Conservation (phyloP, 2,329 filamentous ascomycete species). For the Hymenotorrendiella dingleyae region DNA sequence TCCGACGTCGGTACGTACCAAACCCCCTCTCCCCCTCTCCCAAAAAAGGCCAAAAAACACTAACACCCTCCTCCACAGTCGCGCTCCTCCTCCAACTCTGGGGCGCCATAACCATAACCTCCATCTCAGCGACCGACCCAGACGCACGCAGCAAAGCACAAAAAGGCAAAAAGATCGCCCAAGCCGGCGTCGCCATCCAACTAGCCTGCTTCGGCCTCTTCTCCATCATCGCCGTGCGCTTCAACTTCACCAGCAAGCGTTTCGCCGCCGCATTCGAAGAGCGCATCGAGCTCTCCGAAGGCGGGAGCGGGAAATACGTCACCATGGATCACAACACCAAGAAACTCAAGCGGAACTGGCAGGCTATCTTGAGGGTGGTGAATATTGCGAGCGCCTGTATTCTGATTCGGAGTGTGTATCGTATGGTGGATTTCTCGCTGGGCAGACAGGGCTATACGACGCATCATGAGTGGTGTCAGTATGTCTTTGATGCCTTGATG, state of each 20-base stretch:
- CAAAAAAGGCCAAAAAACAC: not conserved
- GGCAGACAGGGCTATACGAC: slow-evolving; percentile 19
- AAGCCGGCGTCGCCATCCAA: slow-evolving; percentile 38
- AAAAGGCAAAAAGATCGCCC: slow-evolving; percentile 34
- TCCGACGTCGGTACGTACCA: slow-evolving; percentile 21
- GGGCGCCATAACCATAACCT: slow-evolving; percentile 35
- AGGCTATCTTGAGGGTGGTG: slow-evolving; percentile 27
- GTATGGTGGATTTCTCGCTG: slow-evolving; percentile 22
- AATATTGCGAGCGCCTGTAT: slow-evolving; percentile 31
- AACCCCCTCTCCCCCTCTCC: no score
- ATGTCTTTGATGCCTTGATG: slow-evolving; percentile 21
- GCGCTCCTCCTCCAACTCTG: slow-evolving; percentile 22
- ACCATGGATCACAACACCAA: slow-evolving; percentile 21
- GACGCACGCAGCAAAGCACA: slow-evolving; percentile 31
- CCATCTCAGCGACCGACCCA: slow-evolving; percentile 29
- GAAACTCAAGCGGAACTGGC: slow-evolving; percentile 29
- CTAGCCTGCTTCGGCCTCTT: slow-evolving; percentile 42
- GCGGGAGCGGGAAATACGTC: slow-evolving; percentile 18
- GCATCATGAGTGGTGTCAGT: slow-evolving; percentile 22
- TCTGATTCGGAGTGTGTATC: slow-evolving; percentile 26
- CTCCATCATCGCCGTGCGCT: slow-evolving; percentile 38
- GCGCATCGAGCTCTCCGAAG: slow-evolving; percentile 15
- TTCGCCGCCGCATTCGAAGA: slow-evolving; percentile 30
- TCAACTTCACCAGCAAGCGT: slow-evolving; percentile 39
- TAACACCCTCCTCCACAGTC: slow-evolving; percentile 9